These are phyloP conservation scores for Mycosarcoma mackinlayi DNA, from an alignment of 1,284 basidiomycete genomes.

Conservation along the genomic window DNA sequence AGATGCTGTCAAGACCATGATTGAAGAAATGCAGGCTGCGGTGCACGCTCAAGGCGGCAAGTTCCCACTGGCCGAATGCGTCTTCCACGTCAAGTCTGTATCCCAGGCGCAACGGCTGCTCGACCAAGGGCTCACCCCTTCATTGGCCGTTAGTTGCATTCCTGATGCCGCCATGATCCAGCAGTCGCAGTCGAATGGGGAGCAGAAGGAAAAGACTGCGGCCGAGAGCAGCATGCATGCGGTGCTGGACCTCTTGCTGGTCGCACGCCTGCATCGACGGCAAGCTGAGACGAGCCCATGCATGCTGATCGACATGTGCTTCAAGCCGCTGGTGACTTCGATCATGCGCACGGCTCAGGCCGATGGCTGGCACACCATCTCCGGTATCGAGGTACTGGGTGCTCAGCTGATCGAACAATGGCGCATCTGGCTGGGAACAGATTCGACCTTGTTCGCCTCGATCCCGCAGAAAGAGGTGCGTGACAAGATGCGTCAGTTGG, in stretches of 20 bases:
- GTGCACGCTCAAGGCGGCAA: slow-evolving; percentile 4
- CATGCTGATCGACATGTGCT: slow-evolving; percentile 18
- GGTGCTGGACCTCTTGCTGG: slow-evolving; percentile 7
- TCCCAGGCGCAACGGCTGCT: slow-evolving; percentile 9
- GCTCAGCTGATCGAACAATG: slow-evolving; percentile 14
- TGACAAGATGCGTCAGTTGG: slow-evolving; percentile 14
- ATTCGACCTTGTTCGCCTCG: slow-evolving; percentile 8
- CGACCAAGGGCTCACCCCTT: slow-evolving; percentile 13
- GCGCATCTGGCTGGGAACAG: slow-evolving; percentile 11
- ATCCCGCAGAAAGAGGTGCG: slow-evolving; percentile 10
- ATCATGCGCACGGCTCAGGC: slow-evolving; percentile 7
- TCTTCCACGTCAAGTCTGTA: slow-evolving; percentile 9
- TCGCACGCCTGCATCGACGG: slow-evolving; percentile 10
- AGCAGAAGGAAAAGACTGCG: neutral
- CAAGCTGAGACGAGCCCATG: slow-evolving; percentile 8
- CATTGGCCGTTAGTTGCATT: slow-evolving; percentile 15
- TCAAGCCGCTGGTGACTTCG: slow-evolving; percentile 12
- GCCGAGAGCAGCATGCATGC: slow-evolving; percentile 1
- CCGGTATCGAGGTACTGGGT: slow-evolving; percentile 10
- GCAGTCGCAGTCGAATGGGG: neutral
- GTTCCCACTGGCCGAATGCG: slow-evolving; percentile 3
- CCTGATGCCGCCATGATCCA: slow-evolving; percentile 8
- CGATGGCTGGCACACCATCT: slow-evolving; percentile 11
- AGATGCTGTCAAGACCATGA: neutral
- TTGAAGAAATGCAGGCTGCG: slow-evolving; percentile 8